Base-by-base conservation (phyloP, 2,329 filamentous ascomycete genomes). In the Cladosporium sp. region DNA sequence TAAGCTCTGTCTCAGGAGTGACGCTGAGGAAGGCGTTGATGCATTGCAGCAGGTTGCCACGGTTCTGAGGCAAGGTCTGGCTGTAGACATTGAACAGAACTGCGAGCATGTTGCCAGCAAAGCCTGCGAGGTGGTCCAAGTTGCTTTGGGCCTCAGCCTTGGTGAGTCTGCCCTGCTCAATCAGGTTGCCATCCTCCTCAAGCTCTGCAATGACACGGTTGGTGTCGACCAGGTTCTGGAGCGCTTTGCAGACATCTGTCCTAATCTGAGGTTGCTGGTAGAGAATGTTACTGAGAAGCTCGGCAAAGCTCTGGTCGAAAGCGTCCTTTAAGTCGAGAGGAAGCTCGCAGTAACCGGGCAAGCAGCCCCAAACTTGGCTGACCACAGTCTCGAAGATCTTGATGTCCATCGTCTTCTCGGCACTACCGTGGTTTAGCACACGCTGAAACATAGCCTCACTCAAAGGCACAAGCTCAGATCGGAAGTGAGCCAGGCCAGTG, bases 1-100 rank as follows among this genome's bases (percentile, higher is more conserved):
- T 90, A 23, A 98, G 84, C 76, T 97, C 93, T 69, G 86, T 67
- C 67, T 71, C 73, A 5, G 76, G 75, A 2, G 75, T 77, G 72
- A 98, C 91, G 81, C 93, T 96, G 66, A 99, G 82, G 79, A 93
- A 98, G 5, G 92, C 89, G 78, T 98, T 97, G 81, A 98, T 95
- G 68, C 93, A 97, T 76, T 94, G 91, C 37, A 99, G 83, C 63
- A 99, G 95, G 23, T 91, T 92, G 0, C 92, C 93, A 71, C 95
- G 87, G 74, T 92, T 95, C 74, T 97, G 92, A 2, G 95, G 94
- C 29, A 99, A 84, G 0, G 95, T 99, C 78, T 97, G 91, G 69
- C 91, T 97, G 81, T 99, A 99, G 53, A 99, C 94, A 76, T 99
- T 99, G 84, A 99, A 98, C n/a, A 99, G 82, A 0, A 98, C 94